Conservation (phyloP, 2,329 filamentous ascomycete species). For the Aspergillus phoenicis region DNA sequence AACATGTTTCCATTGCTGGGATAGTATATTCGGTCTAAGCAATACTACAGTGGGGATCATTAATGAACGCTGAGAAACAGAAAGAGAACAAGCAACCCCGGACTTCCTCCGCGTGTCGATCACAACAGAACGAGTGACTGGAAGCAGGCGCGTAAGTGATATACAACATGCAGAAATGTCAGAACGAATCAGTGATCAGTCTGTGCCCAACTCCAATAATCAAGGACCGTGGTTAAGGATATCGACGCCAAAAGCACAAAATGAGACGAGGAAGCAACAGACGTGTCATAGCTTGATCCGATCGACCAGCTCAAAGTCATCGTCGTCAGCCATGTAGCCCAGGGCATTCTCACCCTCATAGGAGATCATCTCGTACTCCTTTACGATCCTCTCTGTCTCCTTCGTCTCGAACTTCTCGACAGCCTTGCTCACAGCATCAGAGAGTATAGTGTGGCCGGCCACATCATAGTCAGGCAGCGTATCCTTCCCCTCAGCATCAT, state of each 20-base stretch:
- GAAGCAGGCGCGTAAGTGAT: conserved; percentile 5
- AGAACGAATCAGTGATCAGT: neutral
- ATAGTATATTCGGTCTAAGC: neutral
- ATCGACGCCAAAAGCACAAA: conserved; percentile 1
- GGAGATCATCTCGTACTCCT: conserved; percentile 61
- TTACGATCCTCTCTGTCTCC: conserved; percentile 63
- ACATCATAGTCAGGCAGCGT: conserved; percentile 60
- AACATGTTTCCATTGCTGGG: neutral
- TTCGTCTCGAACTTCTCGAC: conserved; percentile 62
- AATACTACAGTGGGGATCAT: neutral
- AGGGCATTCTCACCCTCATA: conserved; percentile 36
- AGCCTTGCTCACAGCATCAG: conserved; percentile 58
- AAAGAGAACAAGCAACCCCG: too few species aligned
- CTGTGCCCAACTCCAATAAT: conserved; percentile 14
- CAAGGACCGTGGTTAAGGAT: neutral
- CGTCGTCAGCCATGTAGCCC: conserved; percentile 38
- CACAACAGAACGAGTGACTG: conserved; percentile 1
- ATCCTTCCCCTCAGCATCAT: conserved; percentile 50
- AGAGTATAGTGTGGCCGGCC: conserved; percentile 59
- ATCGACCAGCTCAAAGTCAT: conserved; percentile 49
- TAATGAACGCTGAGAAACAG: neutral
- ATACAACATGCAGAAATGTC: neutral
- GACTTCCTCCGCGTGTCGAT: neutral
- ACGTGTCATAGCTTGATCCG: conserved; percentile 27
- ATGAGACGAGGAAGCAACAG: neutral